Base-by-base conservation (phyloP, 768 basidiomycete species). In the Scleroderma bovista region DNA sequence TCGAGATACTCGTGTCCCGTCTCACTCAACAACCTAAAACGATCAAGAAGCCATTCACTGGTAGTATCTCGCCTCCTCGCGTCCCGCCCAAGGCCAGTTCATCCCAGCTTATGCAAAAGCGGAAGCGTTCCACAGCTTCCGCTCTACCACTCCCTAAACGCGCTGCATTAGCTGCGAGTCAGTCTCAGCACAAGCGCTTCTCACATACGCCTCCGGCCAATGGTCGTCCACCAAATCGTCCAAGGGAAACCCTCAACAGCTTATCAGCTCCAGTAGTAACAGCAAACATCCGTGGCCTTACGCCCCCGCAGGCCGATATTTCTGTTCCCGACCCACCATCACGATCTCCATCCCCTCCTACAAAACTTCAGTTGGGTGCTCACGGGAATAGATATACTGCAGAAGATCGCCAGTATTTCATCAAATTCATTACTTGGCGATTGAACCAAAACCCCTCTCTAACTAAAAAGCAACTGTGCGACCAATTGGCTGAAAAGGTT, bases 321-420 rank as follows among this genome's bases (percentile, higher is more conserved):
- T 75, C 72, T 54, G 69, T 83, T 29, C 86, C 84, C 6, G 71
- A 72, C 8, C 80, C 83, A 13, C 84, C 86, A 1, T 80, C 80
- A 19, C 79, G 83, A 41, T 80, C 81, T n/a, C 86, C 86, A 1
- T 79, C 73, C 3, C 86, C 86, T 20, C 86, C 86, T 7, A 75
- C 73, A 9, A 63, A 63, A 48, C 60, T 81, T 23, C 69, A 81
- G 39, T 57, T 61, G 34, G 67, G 66, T 46, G 73, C 70, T 12
- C 66, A 75, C 48, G 83, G 84, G 44, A 76, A 84, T 53, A 80
- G 68, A 62, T 88, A 82, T 58, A 87, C 86, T 2, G 67, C 73
- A 22, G 81, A 81, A 56, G 86, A 88, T 59, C 75, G 76, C 42
- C 73, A 76, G 4, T 88, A 75, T 55, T 86, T 88, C 61, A 68